Evolutionary conservation across 805 yeast genomes (phyloP), one percentile per base, ranked within the genome.

Genomic region (Pichia nanzhaoensis): DNA sequence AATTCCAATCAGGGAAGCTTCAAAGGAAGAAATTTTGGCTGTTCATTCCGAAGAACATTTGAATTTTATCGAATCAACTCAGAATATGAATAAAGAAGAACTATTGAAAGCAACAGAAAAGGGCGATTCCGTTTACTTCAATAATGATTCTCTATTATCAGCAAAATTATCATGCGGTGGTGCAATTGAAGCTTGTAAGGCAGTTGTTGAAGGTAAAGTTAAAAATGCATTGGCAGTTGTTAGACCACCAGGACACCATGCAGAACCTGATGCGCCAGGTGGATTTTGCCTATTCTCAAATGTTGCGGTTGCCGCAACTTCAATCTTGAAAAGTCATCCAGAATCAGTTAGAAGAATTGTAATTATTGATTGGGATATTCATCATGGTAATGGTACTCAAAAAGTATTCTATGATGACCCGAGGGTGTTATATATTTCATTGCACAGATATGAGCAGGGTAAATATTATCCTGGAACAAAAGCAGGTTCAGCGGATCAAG

Each of bases 201-300:
- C 98, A 0, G 98, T 93, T 18, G 84, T 93, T 9, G 97, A 90
- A 60, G 95, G 96, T 3, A 69, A 74, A 45, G 98, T 91, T 27
- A 88, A 88, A 59, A 93, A 93, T 60, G 82, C 97, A 0, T 60
- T 93, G 41, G 99, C 99, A 0, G 86, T 93, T 7, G 96, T 93
- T 14, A 78, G 99, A 53, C 99, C 99, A 1, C 99, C 99, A 0
- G 99, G 99, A 6, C 99, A 93, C 67, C 99, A 93, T 60, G 98
- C 99, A 1, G 99, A 95, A 59, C 99, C 99, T 2, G 93, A 87
- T 53, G 71, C 89, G 14, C 95, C 99, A 0, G 98, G 96, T 39
- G 99, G 99, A 13, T 93, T 93, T 61, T 93, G 99, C 67, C 69
- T 93, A 38, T 93, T 93, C 60, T 84, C 95, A 50, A 93, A 93